Evolutionary conservation across 345 rosid genomes (phyloP).

Genomic region (Mercurialis annua): DNA sequence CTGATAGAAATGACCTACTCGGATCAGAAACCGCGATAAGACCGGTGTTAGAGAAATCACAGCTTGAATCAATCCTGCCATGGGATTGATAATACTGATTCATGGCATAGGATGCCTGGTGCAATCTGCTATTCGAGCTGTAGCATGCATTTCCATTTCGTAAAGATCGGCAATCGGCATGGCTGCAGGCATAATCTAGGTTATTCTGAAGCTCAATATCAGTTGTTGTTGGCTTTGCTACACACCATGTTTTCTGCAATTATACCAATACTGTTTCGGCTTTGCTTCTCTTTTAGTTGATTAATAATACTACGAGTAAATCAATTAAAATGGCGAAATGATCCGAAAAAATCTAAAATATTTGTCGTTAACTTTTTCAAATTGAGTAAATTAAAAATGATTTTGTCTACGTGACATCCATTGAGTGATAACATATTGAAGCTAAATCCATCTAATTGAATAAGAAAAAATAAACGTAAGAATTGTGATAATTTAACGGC

Average conservation of each 20-base stretch:
- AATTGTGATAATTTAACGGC: too few relatives aligned
- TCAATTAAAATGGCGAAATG: too few relatives aligned
- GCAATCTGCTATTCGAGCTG: slow-evolving; percentile 5
- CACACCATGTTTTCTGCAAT: background rate
- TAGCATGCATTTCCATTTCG: background rate
- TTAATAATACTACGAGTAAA: too few relatives aligned
- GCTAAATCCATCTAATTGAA: too few relatives aligned
- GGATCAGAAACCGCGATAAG: slow-evolving; percentile 16
- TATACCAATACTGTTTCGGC: too few relatives aligned
- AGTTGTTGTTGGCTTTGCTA: background rate
- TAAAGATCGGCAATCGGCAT: slow-evolving; percentile 8
- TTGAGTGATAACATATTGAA: too few relatives aligned
- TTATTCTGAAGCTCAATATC: background rate
- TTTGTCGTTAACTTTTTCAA: too few relatives aligned
- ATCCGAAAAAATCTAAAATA: too few relatives aligned
- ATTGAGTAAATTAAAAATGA: too few relatives aligned
- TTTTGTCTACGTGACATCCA: too few relatives aligned
- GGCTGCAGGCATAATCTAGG: slow-evolving; percentile 2
- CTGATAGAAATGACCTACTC: slow-evolving; percentile 2
- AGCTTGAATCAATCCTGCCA: slow-evolving; percentile 5
- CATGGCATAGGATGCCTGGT: slow-evolving; percentile 26
- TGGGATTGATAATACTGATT: slow-evolving; percentile 17
- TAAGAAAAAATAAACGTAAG: too few relatives aligned
- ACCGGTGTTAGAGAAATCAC: slow-evolving; percentile 18
- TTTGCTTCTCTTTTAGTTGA: too few relatives aligned